Conservation (phyloP, 257 asterid genomes). For the Solanum stenotomum region DNA sequence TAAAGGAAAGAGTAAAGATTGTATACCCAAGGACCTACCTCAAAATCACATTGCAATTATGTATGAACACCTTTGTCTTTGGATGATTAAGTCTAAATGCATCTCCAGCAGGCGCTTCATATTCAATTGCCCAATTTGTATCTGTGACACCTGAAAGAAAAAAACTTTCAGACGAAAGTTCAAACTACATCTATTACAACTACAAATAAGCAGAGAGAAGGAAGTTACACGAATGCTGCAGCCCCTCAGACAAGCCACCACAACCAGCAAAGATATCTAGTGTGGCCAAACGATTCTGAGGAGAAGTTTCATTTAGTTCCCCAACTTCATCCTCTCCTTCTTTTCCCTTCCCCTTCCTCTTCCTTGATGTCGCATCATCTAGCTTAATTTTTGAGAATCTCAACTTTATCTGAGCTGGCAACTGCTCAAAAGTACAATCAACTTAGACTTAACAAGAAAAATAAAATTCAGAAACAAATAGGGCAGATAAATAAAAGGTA, state of each 20-base stretch:
- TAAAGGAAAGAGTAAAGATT: not conserved
- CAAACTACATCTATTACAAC: not conserved
- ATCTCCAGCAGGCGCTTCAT: constrained; percentile 85
- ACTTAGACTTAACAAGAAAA: not conserved
- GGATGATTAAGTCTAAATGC: constrained; percentile 94
- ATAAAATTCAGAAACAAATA: not conserved
- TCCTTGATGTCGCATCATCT: constrained; percentile 34
- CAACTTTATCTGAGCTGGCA: constrained; percentile 59
- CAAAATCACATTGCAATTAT: constrained; percentile 82
- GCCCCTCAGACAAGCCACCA: constrained; percentile 93
- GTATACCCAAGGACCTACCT: constrained; percentile 31
- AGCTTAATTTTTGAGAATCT: constrained; percentile 37
- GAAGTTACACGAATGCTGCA: constrained; percentile 53
- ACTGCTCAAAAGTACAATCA: constrained; percentile 39
- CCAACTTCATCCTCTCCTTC: constrained; percentile 60
- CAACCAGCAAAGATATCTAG: constrained; percentile 96
- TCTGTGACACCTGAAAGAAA: constrained; percentile 42
- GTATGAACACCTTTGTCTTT: constrained; percentile 57
- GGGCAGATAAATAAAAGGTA: not conserved
- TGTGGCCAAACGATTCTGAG: constrained; percentile 40
- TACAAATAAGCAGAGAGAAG: not conserved
- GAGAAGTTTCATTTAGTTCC: constrained; percentile 21
- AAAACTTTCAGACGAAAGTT: not conserved
- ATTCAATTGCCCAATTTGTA: constrained; percentile 97
- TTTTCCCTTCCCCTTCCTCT: constrained; percentile 71